Base-by-base conservation (phyloP, 2,329 filamentous ascomycete genomes). In the Aspergillus vadensis region DNA sequence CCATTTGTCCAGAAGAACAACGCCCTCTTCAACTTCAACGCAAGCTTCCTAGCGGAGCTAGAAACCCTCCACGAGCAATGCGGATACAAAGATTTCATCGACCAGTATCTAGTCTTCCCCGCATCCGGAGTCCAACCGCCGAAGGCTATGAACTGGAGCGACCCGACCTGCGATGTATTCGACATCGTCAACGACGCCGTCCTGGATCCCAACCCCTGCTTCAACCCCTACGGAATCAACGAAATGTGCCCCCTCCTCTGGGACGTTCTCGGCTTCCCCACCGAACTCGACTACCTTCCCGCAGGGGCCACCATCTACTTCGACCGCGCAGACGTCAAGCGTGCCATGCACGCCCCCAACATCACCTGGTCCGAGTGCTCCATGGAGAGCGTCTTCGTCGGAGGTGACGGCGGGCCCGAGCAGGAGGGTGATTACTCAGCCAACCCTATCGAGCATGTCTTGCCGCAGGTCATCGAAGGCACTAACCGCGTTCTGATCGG, bases 401-500 rank as follows among this genome's bases (percentile, higher is more conserved):
- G 77, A 6, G 73, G 73, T 1, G 76, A 75, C 38, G 65, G 63
- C 9, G 73, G 73, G 1, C 73, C 73, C 12, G 67, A 75, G 44
- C 62, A 64, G 48, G 69, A 73, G 58, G 74, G 73, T 2, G 74
- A 82, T 63, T 58, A 73, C 81, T 25, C 80, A 76, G 21, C 85
- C 82, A 23, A 85, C 85, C 1, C 82, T 75, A 60, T 81, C 84
- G 69, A 82, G 77, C 48, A 85, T 85, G 73, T 76, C 21, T 60
- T 76, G 30, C 74, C 74, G 3, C 71, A 75, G 62, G 74, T 76
- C 3, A 76, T 76, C 8, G 74, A 76, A 69, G 81, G 82, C 36
- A 91, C 89, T 1, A 83, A 89, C 55, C 88, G 88, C 62, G 91
- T 91, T 8, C 83, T 96, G 66, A 88, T 95, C 70, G 87, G 82